Evolutionary conservation across 306 rosid species (phyloP).

Genomic region (Pueraria montana): DNA sequence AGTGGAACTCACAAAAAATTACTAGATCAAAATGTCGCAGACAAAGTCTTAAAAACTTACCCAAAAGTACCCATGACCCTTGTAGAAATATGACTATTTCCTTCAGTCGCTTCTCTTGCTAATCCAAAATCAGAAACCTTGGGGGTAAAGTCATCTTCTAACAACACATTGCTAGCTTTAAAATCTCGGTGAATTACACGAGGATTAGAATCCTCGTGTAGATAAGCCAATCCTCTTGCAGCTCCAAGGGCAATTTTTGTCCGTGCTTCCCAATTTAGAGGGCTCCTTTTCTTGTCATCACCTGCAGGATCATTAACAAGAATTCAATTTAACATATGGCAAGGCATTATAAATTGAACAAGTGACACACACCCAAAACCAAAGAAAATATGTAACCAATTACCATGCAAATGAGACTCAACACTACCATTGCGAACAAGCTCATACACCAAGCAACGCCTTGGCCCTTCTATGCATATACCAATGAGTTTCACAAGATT

Average conservation of each 20-base stretch:
- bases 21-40: constrained; percentile 1
- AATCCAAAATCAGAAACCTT: constrained; percentile 98
- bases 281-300: constrained; percentile 71
- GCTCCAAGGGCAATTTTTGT: constrained; percentile 95
- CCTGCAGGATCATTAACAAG: constrained; percentile 58
- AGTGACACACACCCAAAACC: constrained; percentile 28
- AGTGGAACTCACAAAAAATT: constrained; percentile 28
- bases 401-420: constrained; percentile 99
- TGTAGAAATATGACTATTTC: constrained; percentile 86
- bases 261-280: constrained; percentile 96
- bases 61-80: constrained; percentile 99
- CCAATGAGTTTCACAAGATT: constrained; percentile 97
- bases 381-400: constrained; percentile 54
- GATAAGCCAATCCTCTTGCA: constrained; percentile 98
- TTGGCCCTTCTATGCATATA: constrained; percentile 85
- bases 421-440: constrained; percentile 93
- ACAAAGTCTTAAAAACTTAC: constrained; percentile 53
- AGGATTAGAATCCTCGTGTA: constrained; percentile 97
- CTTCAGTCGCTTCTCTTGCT: constrained; percentile 98
- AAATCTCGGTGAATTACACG: constrained; percentile 97
- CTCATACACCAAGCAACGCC: constrained; percentile 92
- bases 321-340: constrained; percentile 37
- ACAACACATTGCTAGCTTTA: constrained; percentile 89
- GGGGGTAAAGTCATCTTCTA: constrained; percentile 94
- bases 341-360: constrained; percentile 31